Percentiles rank a stretch among this genome's conserved stretches.
These are phyloP conservation scores for Mortierella sp. DNA, from an alignment of 371 early-diverging fungal species.

Conservation along the genomic window DNA sequence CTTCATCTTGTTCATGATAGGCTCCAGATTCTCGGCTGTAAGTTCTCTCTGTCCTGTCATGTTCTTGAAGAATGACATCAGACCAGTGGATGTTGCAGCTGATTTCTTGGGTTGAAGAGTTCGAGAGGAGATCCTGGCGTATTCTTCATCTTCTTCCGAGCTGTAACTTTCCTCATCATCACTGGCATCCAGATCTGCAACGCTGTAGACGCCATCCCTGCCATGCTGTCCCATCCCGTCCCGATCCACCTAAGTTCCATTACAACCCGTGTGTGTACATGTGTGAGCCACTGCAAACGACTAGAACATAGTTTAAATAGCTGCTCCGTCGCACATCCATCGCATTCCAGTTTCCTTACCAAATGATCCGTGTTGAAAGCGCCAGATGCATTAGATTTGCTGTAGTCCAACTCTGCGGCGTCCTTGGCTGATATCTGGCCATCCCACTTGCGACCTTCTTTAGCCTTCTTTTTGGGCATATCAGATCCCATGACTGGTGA, in stretches of 20 bases:
- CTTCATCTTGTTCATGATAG: slow-evolving; percentile 82
- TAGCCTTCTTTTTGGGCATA: slow-evolving; percentile 51
- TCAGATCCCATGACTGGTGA: slow-evolving; percentile 54
- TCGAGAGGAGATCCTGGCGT: slow-evolving; percentile 50
- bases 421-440: slow-evolving; percentile 70
- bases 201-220: slow-evolving; percentile 85
- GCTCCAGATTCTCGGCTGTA: slow-evolving; percentile 73
- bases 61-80: slow-evolving; percentile 74
- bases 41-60: slow-evolving; percentile 76
- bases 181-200: slow-evolving; percentile 75
- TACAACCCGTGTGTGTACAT: no score
- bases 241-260: slow-evolving; percentile 62
- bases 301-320: no score
- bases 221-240: slow-evolving; percentile 65
- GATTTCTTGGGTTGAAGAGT: slow-evolving; percentile 40
- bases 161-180: slow-evolving; percentile 65
- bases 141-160: slow-evolving; percentile 47
- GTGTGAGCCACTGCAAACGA: no score
- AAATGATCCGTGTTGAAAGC: slow-evolving; percentile 41
- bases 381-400: slow-evolving; percentile 53
- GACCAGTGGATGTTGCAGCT: slow-evolving; percentile 49
- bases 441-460: slow-evolving; percentile 74
- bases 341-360: no score
- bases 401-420: slow-evolving; percentile 77
- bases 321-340: no score